Conservation (phyloP, 2,329 filamentous ascomycete genomes). For the Stachybotrys echinatus region DNA sequence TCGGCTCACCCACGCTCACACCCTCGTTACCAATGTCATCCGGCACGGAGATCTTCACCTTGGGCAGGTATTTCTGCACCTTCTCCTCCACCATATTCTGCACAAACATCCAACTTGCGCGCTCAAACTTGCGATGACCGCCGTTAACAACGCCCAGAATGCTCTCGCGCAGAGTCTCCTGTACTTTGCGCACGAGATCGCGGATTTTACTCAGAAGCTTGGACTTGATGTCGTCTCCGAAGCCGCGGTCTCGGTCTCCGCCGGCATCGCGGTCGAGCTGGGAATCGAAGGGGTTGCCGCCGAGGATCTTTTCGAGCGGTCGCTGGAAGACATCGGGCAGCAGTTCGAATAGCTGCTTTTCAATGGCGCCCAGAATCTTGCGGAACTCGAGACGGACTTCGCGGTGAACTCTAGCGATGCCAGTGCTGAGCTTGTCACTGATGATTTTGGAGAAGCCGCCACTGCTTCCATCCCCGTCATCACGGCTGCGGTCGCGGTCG, state of each 20-base stretch:
- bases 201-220: conserved; percentile 40
- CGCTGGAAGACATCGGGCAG: conserved; percentile 37
- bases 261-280: conserved; percentile 31
- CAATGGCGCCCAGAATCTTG: conserved; percentile 35
- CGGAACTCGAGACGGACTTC: conserved; percentile 42
- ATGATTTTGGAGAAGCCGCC: conserved; percentile 38
- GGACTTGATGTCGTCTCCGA: conserved; percentile 36
- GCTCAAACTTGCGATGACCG: conserved; percentile 41
- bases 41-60: conserved; percentile 38
- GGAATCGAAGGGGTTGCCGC: conserved; percentile 39
- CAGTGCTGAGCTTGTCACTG: conserved; percentile 40
- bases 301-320: conserved; percentile 39
- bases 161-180: conserved; percentile 37
- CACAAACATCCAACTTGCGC: conserved; percentile 39
- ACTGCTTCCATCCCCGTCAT: conserved; percentile 18
- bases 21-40: conserved; percentile 43
- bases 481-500: conserved; percentile 16
- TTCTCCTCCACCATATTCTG: conserved; percentile 39
- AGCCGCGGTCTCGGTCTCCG: conserved; percentile 25
- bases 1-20: conserved; percentile 35
- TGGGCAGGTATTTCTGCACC: conserved; percentile 39
- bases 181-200: conserved; percentile 36
- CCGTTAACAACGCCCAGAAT: conserved; percentile 39
- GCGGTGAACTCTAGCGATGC: conserved; percentile 35
- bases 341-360: conserved; percentile 39